Evolutionary conservation across 805 yeast genomes (phyloP).

Genomic region (Yarrowia sp.): DNA sequence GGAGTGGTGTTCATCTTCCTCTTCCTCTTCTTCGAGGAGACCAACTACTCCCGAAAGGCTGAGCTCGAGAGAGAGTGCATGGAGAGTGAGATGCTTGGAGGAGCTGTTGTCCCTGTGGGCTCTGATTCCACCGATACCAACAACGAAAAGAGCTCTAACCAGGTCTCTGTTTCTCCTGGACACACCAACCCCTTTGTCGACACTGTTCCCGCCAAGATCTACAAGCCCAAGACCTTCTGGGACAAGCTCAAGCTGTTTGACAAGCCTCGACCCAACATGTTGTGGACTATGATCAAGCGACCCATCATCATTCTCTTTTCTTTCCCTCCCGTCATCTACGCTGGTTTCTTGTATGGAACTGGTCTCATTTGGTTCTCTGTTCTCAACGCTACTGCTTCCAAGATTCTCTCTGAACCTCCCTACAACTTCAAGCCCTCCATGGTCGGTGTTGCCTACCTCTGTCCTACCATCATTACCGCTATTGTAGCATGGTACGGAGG

Average conservation of each 20-base stretch:
- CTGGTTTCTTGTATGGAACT: constrained; percentile 20
- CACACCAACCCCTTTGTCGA: background rate
- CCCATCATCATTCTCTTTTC: constrained; percentile 20
- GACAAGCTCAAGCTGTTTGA: constrained; percentile 25
- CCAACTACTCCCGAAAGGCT: constrained; percentile 22
- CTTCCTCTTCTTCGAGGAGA: constrained; percentile 28
- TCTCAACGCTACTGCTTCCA: constrained; percentile 21
- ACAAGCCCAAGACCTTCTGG: constrained; percentile 21
- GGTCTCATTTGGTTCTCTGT: constrained; percentile 24
- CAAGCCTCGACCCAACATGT: constrained; percentile 7
- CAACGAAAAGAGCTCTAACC: constrained; percentile 5
- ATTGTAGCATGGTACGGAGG: constrained; percentile 21
- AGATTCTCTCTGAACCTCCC: constrained; percentile 8
- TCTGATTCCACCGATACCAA: background rate
- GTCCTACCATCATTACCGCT: constrained; percentile 3
- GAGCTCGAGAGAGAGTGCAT: background rate
- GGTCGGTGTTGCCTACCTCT: constrained; percentile 21
- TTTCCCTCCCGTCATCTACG: constrained; percentile 12
- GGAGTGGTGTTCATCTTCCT: constrained; percentile 12
- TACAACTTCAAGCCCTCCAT: constrained; percentile 26
- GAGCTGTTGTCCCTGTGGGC: background rate
- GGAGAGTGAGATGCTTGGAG: constrained; percentile 4
- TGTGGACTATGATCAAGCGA: constrained; percentile 24
- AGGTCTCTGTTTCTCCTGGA: background rate
- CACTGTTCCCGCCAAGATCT: background rate